Conservation (phyloP, 164 flowering plant species). For the Cinnamomum chago region DNA sequence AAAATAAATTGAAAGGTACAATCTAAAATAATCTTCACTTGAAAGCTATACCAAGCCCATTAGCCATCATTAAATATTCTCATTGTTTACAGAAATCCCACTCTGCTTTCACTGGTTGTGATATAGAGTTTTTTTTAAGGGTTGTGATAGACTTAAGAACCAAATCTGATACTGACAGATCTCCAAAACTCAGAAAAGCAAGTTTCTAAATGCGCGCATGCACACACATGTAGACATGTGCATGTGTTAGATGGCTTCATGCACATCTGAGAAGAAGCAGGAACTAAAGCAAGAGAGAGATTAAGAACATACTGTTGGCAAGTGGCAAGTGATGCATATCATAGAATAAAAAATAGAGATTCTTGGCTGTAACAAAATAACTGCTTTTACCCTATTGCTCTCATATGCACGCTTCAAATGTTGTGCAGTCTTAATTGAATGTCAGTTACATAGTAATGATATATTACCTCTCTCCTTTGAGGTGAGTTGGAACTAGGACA, state of each 20-base stretch:
- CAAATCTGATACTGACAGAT: not conserved
- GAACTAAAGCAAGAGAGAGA: not conserved
- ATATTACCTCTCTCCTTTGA: constrained; percentile 41
- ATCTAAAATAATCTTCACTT: not conserved
- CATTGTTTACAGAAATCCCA: not conserved
- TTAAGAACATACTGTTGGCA: not conserved
- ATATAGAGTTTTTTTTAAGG: not conserved
- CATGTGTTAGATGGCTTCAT: not conserved
- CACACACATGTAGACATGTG: not conserved
- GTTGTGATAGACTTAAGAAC: not conserved
- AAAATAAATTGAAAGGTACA: not conserved
- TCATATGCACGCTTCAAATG: not conserved
- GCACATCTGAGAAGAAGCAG: not conserved
- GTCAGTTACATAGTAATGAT: not conserved
- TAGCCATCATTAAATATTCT: not conserved
- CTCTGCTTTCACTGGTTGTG: not conserved
- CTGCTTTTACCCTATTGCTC: not conserved
- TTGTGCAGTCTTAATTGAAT: not conserved
- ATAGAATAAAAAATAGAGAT: not conserved
- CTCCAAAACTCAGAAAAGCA: not conserved
- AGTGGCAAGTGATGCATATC: not conserved
- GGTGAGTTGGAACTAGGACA: constrained; percentile 16
- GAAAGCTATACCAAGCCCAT: not conserved
- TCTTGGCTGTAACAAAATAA: not conserved
- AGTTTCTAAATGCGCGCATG: not conserved